Conservation (phyloP, 495 filamentous ascomycete genomes). For the Annulohypoxylon maeteangense region DNA sequence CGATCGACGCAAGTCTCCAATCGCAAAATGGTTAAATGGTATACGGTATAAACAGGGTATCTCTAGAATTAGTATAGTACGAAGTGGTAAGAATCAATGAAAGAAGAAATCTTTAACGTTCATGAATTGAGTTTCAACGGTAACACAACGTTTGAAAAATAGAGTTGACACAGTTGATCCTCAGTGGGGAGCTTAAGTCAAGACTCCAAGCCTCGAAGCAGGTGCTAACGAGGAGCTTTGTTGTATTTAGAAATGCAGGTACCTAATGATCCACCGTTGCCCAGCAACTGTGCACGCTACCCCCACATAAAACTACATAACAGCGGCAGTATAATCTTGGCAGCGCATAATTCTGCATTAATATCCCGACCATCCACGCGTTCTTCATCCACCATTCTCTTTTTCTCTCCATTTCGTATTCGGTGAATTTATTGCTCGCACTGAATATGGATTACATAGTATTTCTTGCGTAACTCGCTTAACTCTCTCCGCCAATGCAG, state of each 20-base stretch:
- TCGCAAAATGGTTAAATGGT: slow-evolving; percentile 1
- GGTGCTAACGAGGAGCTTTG: slow-evolving; percentile 38
- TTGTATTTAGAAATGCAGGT: slow-evolving; percentile 29
- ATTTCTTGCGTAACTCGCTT: neutral
- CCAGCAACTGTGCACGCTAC: slow-evolving; percentile 34
- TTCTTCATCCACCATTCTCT: neutral
- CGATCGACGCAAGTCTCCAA: neutral
- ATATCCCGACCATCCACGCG: slow-evolving; percentile 5
- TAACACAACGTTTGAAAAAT: slow-evolving; percentile 27
- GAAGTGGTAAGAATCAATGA: neutral
- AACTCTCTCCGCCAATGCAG: neutral
- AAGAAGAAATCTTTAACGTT: slow-evolving; percentile 10
- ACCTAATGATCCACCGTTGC: slow-evolving; percentile 22
- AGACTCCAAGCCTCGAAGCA: slow-evolving; percentile 20
- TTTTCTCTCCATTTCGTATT: slow-evolving; percentile 9
- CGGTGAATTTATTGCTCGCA: slow-evolving; percentile 27
- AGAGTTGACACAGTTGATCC: slow-evolving; percentile 23
- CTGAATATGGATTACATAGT: neutral
- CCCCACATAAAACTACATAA: slow-evolving; percentile 34
- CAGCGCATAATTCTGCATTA: slow-evolving; percentile 5
- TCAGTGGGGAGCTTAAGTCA: slow-evolving; percentile 39
- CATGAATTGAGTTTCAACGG: slow-evolving; percentile 31
- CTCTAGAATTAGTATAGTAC: slow-evolving; percentile 1
- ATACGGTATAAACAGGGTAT: neutral
- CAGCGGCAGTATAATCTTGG: slow-evolving; percentile 30